These are phyloP conservation scores for Nakazawaea molendinolei DNA, from an alignment of 805 yeast species.

Conservation along the genomic window DNA sequence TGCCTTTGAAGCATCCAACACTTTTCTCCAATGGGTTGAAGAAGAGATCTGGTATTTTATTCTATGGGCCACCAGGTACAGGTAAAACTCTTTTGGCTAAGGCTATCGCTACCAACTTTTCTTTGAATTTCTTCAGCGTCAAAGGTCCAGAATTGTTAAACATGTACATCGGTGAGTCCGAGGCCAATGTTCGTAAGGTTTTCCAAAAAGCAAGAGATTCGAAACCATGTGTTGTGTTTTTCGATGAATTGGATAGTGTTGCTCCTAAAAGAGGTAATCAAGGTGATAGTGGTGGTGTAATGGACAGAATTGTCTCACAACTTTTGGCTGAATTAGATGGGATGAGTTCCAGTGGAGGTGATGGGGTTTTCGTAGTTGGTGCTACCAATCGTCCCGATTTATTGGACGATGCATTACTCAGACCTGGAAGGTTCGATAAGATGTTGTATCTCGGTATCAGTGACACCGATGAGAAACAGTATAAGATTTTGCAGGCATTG, in stretches of 20 bases:
- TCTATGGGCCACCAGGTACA: slow-evolving; percentile 98
- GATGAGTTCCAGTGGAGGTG: slow-evolving; percentile 75
- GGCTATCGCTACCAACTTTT: slow-evolving; percentile 94
- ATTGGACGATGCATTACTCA: slow-evolving; percentile 83
- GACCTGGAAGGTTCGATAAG: slow-evolving; percentile 95
- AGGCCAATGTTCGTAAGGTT: slow-evolving; percentile 91
- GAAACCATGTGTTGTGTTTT: slow-evolving; percentile 94
- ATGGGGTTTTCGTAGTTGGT: slow-evolving; percentile 97
- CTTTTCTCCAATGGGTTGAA: slow-evolving; percentile 83
- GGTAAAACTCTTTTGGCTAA: slow-evolving; percentile 95
- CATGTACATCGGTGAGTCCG: slow-evolving; percentile 98
- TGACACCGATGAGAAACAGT: slow-evolving; percentile 85
- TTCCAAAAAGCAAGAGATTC: slow-evolving; percentile 95
- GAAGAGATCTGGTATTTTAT: slow-evolving; percentile 87
- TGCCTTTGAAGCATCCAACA: slow-evolving; percentile 92
- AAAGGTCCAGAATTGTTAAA: slow-evolving; percentile 95
- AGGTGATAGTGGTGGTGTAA: slow-evolving; percentile 98
- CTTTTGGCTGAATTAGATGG: slow-evolving; percentile 93
- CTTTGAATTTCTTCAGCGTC: slow-evolving; percentile 90
- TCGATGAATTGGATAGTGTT: slow-evolving; percentile 95
- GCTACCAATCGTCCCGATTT: slow-evolving; percentile 97
- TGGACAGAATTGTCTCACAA: slow-evolving; percentile 98
- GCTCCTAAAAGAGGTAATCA: slow-evolving; percentile 98
- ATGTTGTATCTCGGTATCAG: slow-evolving; percentile 90
- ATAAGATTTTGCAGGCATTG: slow-evolving; percentile 77